Evolutionary conservation across 805 yeast species (phyloP).

Genomic region (Candida nitratophila): DNA sequence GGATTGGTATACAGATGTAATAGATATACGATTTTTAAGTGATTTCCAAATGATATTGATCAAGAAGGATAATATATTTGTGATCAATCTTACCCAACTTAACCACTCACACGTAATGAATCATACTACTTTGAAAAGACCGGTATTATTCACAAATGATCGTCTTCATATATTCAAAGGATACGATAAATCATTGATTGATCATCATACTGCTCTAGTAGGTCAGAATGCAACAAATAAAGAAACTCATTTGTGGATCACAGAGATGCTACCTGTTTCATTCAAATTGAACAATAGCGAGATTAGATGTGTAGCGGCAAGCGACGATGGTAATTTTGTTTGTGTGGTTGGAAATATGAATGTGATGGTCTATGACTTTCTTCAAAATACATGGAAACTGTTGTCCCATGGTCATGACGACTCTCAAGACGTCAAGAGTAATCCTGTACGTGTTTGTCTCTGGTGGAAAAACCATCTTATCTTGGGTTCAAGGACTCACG

Average conservation of each 20-base stretch:
- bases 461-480: constrained; percentile 29
- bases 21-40: constrained; percentile 12
- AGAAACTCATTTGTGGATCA: constrained; percentile 40
- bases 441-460: constrained; percentile 27
- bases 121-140: constrained; percentile 26
- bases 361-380: constrained; percentile 32
- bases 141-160: constrained; percentile 34
- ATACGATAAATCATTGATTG: constrained; percentile 33
- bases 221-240: constrained; percentile 17
- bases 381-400: constrained; percentile 40
- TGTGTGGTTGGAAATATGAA: constrained; percentile 46
- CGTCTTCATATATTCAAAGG: constrained; percentile 39
- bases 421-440: constrained; percentile 23
- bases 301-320: constrained; percentile 32
- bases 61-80: constrained; percentile 22
- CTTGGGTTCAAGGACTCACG: constrained; percentile 19
- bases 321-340: constrained; percentile 40
- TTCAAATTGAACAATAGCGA: constrained; percentile 39
- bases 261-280: constrained; percentile 36
- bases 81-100: constrained; percentile 14
- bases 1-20: constrained; percentile 6
- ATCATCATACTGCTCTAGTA: constrained; percentile 23
- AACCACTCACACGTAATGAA: constrained; percentile 18
- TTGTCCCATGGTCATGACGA: constrained; percentile 28
- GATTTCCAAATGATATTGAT: constrained; percentile 29